Evolutionary conservation across 805 yeast genomes (phyloP).

Genomic region (Nakazawaea pomicola): DNA sequence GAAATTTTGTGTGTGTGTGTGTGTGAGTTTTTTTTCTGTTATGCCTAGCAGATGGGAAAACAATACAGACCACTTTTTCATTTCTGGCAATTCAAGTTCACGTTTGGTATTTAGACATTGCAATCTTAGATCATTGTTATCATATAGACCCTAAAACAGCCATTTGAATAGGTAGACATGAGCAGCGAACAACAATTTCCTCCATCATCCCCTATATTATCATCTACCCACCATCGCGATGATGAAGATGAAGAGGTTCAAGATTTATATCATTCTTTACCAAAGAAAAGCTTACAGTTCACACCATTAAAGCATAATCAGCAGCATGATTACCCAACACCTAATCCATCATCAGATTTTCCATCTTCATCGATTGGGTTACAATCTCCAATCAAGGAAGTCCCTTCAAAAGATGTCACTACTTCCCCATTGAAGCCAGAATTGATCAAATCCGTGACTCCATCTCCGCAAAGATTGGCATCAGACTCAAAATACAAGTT

Average conservation of each 20-base stretch:
- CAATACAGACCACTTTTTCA: no score
- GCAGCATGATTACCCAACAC: conserved; percentile 10
- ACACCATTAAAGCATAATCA: neutral
- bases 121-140: no score
- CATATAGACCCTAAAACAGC: neutral
- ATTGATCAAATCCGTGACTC: neutral
- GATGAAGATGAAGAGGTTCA: neutral
- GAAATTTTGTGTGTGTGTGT: no score
- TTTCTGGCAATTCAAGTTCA: no score
- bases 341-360: conserved; percentile 14
- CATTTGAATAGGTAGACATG: neutral
- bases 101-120: no score
- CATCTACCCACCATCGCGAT: conserved; percentile 14
- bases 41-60: no score
- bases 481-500: conserved; percentile 14
- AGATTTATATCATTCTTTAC: neutral
- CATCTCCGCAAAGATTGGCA: neutral
- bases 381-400: neutral
- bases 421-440: conserved; percentile 10
- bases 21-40: no score
- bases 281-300: neutral
- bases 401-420: neutral
- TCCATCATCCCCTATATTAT: conserved; percentile 26
- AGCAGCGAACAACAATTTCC: conserved; percentile 25
- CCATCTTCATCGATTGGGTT: conserved; percentile 8